phyloP scores from a whole-genome alignment of 148 eudicot species.

The Rhododendron kiyosumense region DNA sequence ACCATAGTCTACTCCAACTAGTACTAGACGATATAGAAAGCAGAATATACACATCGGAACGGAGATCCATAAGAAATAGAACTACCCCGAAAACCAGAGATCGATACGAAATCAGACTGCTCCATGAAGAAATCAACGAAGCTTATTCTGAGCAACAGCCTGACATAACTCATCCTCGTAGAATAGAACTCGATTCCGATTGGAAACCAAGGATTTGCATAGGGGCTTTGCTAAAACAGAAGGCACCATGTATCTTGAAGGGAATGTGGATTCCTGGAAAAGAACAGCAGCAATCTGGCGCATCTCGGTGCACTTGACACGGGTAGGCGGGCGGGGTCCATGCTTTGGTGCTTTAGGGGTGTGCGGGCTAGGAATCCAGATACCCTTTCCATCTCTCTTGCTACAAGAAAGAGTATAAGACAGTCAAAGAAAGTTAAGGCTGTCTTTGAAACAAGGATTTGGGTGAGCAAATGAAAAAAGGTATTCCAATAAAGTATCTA shows the following conservation, averaged over 20 bases:
- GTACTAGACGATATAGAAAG: conserved; percentile 9
- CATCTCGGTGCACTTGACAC: conserved; percentile 76
- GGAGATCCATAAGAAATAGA: conserved; percentile 1
- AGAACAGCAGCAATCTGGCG: conserved; percentile 85
- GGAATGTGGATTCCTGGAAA: conserved; percentile 72
- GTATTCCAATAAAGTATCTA: neutral
- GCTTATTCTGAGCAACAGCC: conserved; percentile 95
- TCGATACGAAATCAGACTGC: neutral
- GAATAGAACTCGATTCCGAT: conserved; percentile 52
- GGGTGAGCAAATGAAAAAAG: neutral
- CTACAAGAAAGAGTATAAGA: conserved; percentile 31
- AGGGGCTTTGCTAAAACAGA: conserved; percentile 67
- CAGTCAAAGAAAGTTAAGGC: neutral
- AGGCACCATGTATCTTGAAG: conserved; percentile 72
- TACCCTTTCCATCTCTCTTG: conserved; percentile 54
- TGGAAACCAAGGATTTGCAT: conserved; percentile 68
- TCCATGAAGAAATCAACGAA: conserved; percentile 40
- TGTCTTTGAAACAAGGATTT: neutral
- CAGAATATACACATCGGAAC: conserved; percentile 40
- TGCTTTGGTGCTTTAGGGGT: conserved; percentile 99
- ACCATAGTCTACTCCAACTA: conserved; percentile 11
- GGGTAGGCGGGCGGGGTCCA: conserved; percentile 82
- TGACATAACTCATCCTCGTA: conserved; percentile 95
- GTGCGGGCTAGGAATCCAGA: conserved; percentile 44
- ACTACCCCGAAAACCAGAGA: neutral